phyloP scores from a whole-genome alignment of 129 eudicot species.

The Calendula officinalis region DNA sequence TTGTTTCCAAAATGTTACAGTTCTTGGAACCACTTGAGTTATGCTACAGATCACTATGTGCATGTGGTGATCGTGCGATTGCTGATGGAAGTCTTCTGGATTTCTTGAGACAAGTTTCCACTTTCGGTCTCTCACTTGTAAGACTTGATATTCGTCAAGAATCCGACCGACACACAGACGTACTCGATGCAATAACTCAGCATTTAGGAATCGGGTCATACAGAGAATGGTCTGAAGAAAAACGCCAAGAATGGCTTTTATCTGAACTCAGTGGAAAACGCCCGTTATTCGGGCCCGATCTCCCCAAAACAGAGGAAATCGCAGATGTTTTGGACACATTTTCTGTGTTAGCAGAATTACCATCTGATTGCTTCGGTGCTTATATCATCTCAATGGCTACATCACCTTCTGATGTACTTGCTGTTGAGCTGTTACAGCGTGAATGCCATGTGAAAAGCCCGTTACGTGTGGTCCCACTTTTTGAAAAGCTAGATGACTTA shows the following conservation, averaged over 20 bases:
- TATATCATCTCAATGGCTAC: constrained; percentile 99
- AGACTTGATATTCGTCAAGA: constrained; percentile 97
- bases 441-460: constrained; percentile 89
- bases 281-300: constrained; percentile 91
- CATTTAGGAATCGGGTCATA: constrained; percentile 93
- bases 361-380: constrained; percentile 97
- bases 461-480: constrained; percentile 89
- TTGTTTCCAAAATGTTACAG: constrained; percentile 31
- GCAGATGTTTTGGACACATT: constrained; percentile 89
- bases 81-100: constrained; percentile 98
- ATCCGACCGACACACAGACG: constrained; percentile 93
- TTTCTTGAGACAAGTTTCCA: constrained; percentile 90
- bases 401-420: constrained; percentile 92
- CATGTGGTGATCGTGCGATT: constrained; percentile 88
- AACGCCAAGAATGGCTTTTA: constrained; percentile 89
- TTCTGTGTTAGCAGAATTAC: constrained; percentile 84
- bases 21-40: constrained; percentile 97
- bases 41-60: constrained; percentile 88
- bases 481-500: constrained; percentile 85
- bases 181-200: constrained; percentile 85
- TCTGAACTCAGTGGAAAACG: constrained; percentile 86
- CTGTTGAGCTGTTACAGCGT: constrained; percentile 94
- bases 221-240: constrained; percentile 86
- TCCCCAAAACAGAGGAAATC: constrained; percentile 85
- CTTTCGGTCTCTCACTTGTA: constrained; percentile 93